Base-by-base conservation (phyloP, 805 yeast genomes). In the Saccharomycopsis sp. region DNA sequence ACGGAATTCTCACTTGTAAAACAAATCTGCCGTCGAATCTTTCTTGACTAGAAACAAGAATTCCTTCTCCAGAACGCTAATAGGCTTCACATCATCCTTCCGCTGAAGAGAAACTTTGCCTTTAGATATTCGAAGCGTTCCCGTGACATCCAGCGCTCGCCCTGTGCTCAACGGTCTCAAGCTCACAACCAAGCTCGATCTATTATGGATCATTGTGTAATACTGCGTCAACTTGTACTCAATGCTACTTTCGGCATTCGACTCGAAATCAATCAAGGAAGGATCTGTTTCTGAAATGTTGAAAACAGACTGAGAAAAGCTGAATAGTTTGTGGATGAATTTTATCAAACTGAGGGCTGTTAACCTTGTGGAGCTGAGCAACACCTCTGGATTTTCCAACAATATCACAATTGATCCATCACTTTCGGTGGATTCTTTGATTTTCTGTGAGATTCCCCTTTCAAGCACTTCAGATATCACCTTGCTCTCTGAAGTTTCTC, bases 111-210 rank as follows among this genome's bases (percentile, higher is more conserved):
- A 9, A 19, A 10, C 7, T 21, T 9, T 19, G 1, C 48, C 50
- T 26, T 20, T 39, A 4, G 39, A 20, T 5, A 48, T 23, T 9
- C 35, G 25, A n/a, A 48, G 15, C 16, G 34, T 42, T 5, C 50
- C 49, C n/a, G 44, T 34, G 15, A 48, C 29, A 16, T 45, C 50
- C n/a, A 27, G 35, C 6, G 50, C 48, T 19, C 42, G n/a, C 3
- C 50, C 50, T 7, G 50, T 46, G 15, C 36, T 32, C 8, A 46
- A 38, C 7, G 50, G 50, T 34, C 36, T 46, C 16, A 46, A 34
- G 18, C 34, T 46, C 4, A 46, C n/a, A 13, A 34, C 33, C 7
- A 42, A 10, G 19, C 36, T 18, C n/a, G 29, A 23, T 26, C 31
- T 15, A 20, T 42, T 44, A 8, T 33, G 18, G 23, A 42, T 17